Evolutionary conservation across 495 filamentous ascomycete genomes (phyloP).

Genomic region (Aspergillus heteromorphus): DNA sequence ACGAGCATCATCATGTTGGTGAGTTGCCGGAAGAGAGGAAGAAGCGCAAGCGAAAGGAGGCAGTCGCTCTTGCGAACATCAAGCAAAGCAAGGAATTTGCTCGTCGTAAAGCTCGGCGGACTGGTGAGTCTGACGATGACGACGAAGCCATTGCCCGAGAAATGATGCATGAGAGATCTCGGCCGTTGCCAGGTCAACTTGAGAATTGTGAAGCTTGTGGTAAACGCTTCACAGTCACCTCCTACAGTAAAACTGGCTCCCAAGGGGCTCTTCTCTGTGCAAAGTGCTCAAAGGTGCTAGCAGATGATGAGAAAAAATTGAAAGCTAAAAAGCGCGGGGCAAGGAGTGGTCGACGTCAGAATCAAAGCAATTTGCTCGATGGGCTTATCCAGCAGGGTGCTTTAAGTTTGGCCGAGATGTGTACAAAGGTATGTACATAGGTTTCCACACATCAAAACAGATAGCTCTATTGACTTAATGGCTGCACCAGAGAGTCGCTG

Average conservation of each 20-base stretch:
- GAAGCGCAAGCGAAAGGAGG: conserved; percentile 57
- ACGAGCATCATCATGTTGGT: conserved; percentile 24
- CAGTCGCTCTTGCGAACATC: conserved; percentile 64
- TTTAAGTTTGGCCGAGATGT: conserved; percentile 68
- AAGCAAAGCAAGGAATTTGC: conserved; percentile 71
- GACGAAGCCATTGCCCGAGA: conserved; percentile 46
- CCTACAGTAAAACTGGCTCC: conserved; percentile 79
- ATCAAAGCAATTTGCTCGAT: conserved; percentile 75
- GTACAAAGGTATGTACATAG: conserved; percentile 53
- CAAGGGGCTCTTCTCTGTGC: conserved; percentile 78
- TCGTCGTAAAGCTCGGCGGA: conserved; percentile 47
- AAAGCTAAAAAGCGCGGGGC: conserved; percentile 54
- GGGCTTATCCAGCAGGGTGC: conserved; percentile 64
- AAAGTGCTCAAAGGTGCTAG: conserved; percentile 75
- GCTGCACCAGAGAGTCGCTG: conserved; percentile 58
- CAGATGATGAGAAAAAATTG: conserved; percentile 57
- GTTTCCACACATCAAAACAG: neutral
- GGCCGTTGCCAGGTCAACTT: conserved; percentile 76
- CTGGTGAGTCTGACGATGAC: conserved; percentile 44
- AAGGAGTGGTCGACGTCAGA: conserved; percentile 54
- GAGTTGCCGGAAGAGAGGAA: conserved; percentile 50
- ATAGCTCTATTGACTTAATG: conserved; percentile 1
- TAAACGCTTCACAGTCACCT: conserved; percentile 89
- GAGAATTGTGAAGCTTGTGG: conserved; percentile 82
- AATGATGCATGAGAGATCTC: conserved; percentile 55